Evolutionary conservation across 805 yeast species (phyloP), one percentile per base, ranked within the genome.

Genomic region (Hanseniaspora singularis): DNA sequence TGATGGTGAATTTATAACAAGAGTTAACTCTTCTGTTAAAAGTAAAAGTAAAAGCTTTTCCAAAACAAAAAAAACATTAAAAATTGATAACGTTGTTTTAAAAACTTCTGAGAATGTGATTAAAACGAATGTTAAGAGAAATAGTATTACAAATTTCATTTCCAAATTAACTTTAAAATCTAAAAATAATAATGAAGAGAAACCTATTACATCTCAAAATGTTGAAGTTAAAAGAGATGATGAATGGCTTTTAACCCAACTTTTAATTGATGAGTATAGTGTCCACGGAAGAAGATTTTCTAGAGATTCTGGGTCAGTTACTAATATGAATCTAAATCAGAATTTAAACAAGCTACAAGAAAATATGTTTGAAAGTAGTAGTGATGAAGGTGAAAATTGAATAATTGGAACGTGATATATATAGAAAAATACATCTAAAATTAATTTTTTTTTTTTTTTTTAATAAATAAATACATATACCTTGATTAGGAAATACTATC

Each of bases 341-440:
- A 24, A 27, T 2, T 27, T 41, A 3, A 36, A 38, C 4, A 41
- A 24, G 20, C 11, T 47, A 8, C 24, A 19, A 14, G 50, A 47
- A 26, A 46, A 47, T 28, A 47, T 47, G 50, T 47, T 47, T 40
- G 50, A 47, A 10, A 40, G 46, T 19, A 40, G 46, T n/a, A 47
- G 50, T 37, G 50, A 47, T 31, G 50, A 47, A 23, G 50, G 40
- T 16, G 31, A 26, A 4, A 12, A 19, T 8, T 18, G n/a, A n/a
- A n/a, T n/a, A n/a, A n/a, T n/a, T n/a, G n/a, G n/a, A n/a, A n/a
- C n/a, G n/a, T n/a, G n/a, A n/a, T n/a, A n/a, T n/a, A n/a, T n/a
- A n/a, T n/a, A n/a, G n/a, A n/a, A n/a, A n/a, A n/a, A n/a, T n/a
- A n/a, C n/a, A n/a, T n/a, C n/a, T n/a, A n/a, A n/a, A n/a, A n/a